These are phyloP conservation scores for Alternaria sp. DNA, from an alignment of 2,329 filamentous ascomycete genomes.

Conservation along the genomic window DNA sequence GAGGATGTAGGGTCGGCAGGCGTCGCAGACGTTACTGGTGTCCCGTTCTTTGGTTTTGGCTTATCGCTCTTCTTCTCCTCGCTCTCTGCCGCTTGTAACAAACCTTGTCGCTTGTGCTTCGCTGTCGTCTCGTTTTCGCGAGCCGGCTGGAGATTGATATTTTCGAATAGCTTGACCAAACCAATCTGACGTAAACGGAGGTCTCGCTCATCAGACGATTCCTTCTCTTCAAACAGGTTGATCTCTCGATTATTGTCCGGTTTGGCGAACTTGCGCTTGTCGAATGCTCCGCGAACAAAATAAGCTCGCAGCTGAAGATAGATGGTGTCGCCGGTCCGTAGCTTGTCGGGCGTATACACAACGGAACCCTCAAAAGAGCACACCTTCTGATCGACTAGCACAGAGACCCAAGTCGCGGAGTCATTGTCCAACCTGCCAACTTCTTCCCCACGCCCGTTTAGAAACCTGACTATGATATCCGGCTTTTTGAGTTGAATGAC, in stretches of 20 bases:
- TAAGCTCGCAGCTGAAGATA: conserved; percentile 86
- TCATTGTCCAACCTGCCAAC: conserved; percentile 88
- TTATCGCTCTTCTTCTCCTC: conserved; percentile 72
- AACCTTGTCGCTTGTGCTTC: conserved; percentile 80
- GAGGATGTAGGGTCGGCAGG: conserved; percentile 58
- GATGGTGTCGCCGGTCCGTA: conserved; percentile 93
- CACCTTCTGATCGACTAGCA: conserved; percentile 86
- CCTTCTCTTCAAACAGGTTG: conserved; percentile 81
- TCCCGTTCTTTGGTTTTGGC: conserved; percentile 59
- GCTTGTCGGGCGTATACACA: conserved; percentile 84
- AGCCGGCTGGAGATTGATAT: conserved; percentile 82
- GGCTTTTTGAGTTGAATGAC: conserved; percentile 70
- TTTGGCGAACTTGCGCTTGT: conserved; percentile 67
- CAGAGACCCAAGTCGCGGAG: conserved; percentile 88
- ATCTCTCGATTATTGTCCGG: conserved; percentile 74
- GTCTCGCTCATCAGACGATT: conserved; percentile 84
- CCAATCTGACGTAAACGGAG: conserved; percentile 85
- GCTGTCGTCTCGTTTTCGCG: conserved; percentile 76
- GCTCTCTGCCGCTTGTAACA: conserved; percentile 87
- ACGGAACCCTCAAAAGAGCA: conserved; percentile 88
- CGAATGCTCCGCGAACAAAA: conserved; percentile 77
- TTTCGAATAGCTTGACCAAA: conserved; percentile 86
- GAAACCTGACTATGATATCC: conserved; percentile 93
- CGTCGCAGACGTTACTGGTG: conserved; percentile 38
- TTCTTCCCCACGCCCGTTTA: conserved; percentile 78